Conservation (phyloP, 768 basidiomycete genomes). For the Cytidiella melzeri region DNA sequence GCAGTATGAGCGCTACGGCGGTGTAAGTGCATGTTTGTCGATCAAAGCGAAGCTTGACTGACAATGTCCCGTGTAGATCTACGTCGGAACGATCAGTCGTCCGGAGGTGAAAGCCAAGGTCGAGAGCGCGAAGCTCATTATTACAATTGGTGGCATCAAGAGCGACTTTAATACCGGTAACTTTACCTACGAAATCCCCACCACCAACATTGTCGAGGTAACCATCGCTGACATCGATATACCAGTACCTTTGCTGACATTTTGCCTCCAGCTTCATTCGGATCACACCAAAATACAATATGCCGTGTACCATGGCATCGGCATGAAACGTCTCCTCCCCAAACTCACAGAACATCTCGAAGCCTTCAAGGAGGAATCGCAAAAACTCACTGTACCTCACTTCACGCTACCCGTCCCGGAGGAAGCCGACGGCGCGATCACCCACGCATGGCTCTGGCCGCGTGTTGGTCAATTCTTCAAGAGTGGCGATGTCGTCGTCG, state of each 20-base stretch:
- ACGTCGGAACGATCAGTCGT: slow-evolving; percentile 65
- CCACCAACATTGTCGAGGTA: slow-evolving; percentile 58
- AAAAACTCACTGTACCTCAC: slow-evolving; percentile 40
- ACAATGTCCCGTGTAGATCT: slow-evolving; percentile 43
- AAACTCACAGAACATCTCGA: slow-evolving; percentile 54
- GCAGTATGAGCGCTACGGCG: slow-evolving; percentile 66
- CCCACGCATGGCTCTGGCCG: slow-evolving; percentile 84
- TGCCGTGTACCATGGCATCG: slow-evolving; percentile 56
- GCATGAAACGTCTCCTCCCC: slow-evolving; percentile 75
- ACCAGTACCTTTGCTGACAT: background rate
- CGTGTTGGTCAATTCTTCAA: slow-evolving; percentile 67
- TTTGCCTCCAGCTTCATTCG: slow-evolving; percentile 58
- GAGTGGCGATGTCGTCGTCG: slow-evolving; percentile 68
- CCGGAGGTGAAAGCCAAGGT: slow-evolving; percentile 65
- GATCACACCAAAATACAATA: slow-evolving; percentile 61
- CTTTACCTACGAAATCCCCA: slow-evolving; percentile 71
- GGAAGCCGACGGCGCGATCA: slow-evolving; percentile 50
- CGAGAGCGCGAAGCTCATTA: slow-evolving; percentile 67
- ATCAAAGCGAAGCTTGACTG: background rate
- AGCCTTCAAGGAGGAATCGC: slow-evolving; percentile 33
- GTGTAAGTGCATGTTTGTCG: slow-evolving; percentile 41
- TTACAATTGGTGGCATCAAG: slow-evolving; percentile 66
- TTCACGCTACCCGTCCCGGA: slow-evolving; percentile 37
- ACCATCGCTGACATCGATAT: background rate
- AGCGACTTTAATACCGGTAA: slow-evolving; percentile 88